These are phyloP conservation scores for Saccharomyces jurei DNA, from an alignment of 805 yeast species.

Conservation along the genomic window DNA sequence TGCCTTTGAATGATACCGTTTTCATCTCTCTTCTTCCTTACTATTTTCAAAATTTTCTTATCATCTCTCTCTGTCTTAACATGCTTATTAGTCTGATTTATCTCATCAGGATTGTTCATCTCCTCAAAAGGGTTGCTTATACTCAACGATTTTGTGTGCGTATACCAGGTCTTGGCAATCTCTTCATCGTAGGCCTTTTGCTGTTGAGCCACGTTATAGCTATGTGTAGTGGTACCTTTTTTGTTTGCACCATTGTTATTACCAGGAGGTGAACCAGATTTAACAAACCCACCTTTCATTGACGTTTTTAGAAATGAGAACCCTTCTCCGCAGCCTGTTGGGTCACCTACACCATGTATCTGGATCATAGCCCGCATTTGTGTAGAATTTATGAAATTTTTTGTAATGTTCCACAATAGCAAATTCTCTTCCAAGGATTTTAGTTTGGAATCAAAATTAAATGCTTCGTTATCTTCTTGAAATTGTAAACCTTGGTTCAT, in stretches of 20 bases:
- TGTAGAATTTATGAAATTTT: conserved; percentile 85
- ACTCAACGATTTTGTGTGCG: conserved; percentile 58
- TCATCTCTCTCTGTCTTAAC: conserved; percentile 23
- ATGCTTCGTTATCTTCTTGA: conserved; percentile 70
- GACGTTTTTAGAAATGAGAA: conserved; percentile 83
- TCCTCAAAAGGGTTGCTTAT: conserved; percentile 33
- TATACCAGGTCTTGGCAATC: conserved; percentile 80
- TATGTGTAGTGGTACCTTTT: conserved; percentile 51
- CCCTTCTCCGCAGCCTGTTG: conserved; percentile 84
- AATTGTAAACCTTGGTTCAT: conserved; percentile 92
- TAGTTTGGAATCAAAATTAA: conserved; percentile 39
- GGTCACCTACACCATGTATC: conserved; percentile 90
- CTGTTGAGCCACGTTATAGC: conserved; percentile 74
- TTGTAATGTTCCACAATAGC: conserved; percentile 90
- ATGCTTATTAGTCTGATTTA: conserved; percentile 29
- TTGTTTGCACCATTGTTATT: conserved; percentile 16
- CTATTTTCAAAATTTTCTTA: conserved; percentile 49
- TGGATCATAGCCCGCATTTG: conserved; percentile 97
- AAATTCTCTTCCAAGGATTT: conserved; percentile 72
- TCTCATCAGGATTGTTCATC: conserved; percentile 30
- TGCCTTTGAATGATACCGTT: conserved; percentile 81
- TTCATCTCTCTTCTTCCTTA: conserved; percentile 72
- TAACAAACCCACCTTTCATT: conserved; percentile 84
- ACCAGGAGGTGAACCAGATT: conserved; percentile 25
- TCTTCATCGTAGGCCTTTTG: conserved; percentile 91